Base-by-base conservation (phyloP, 345 rosid genomes). In the Arabidopsis suecica region DNA sequence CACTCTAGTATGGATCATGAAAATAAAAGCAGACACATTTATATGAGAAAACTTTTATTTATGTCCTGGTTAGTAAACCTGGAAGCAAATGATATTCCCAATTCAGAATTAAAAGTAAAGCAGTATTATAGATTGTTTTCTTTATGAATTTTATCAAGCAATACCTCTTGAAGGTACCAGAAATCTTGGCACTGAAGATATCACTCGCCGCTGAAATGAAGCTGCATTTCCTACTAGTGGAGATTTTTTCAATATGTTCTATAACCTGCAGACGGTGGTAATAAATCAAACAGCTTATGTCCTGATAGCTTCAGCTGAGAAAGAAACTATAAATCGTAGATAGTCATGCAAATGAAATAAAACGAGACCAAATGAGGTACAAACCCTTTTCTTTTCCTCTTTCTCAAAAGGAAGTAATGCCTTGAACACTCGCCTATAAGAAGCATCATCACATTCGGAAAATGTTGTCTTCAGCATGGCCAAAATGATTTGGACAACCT, bases 141-240 rank as follows among this genome's bases (percentile, higher is more conserved):
- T 34, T 13, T 48, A 65, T 80, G 23, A 40, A 76, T 69, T 28
- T 32, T 69, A 42, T 76, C 56, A 55, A 59, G 64, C 42, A 80
- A 68, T 83, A 94, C 98, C 97, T 94, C 86, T 89, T 90, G 81
- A 91, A 90, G 83, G 97, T 90, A 74, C 98, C 98, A 48, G 98
- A 94, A 80, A 91, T 82, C 86, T 94, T 94, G 75, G 98, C 96
- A 56, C 61, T 74, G 84, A 94, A 94, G 74, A 91, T 88, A 78
- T 91, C 97, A 61, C 47, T 34, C 30, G 98, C 97, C 51, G 89
- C 95, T 51, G 89, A 83, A 72, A 91, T 78, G 71, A 91, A 94
- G 82, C 91, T 87, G 83, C 90, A 85, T 77, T 89, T 88, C 76
- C 95, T 86, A 73, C 83, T 73, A 12, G 84, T 65, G 30, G 85